Conservation (phyloP, 179 eudicot species). For the Carnegiea gigantea region DNA sequence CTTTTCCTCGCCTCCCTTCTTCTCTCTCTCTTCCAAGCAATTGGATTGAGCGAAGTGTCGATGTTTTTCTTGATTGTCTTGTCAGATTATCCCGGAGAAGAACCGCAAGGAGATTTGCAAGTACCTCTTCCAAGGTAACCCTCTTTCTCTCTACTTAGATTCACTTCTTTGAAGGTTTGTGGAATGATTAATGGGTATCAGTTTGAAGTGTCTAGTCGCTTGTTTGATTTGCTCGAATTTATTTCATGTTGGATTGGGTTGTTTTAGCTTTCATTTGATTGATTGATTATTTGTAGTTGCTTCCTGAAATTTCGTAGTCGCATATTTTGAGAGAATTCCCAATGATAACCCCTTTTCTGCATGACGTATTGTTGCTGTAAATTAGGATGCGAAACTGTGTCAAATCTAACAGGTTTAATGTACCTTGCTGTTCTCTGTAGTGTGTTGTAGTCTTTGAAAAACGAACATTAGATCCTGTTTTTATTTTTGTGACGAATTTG, state of each 20-base stretch:
- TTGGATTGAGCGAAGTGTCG: neutral
- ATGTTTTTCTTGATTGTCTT: neutral
- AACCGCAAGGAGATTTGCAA: conserved; percentile 87
- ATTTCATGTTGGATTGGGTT: neutral
- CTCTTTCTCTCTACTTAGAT: neutral
- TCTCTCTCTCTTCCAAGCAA: neutral
- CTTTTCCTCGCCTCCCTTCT: neutral
- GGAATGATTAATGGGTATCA: neutral
- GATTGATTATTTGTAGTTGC: neutral
- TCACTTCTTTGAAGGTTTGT: neutral
- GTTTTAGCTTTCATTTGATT: neutral
- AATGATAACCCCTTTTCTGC: neutral
- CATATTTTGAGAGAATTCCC: neutral
- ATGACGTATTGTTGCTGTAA: neutral
- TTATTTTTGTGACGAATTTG: neutral
- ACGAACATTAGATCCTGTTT: too few species aligned
- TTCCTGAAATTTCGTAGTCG: neutral
- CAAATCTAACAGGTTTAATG: neutral
- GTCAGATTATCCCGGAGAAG: conserved; percentile 89
- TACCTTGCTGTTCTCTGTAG: neutral
- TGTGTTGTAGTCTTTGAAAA: neutral
- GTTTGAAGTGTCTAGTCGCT: neutral
- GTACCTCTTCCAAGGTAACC: conserved; percentile 85
- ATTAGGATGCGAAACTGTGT: neutral
- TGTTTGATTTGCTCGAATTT: neutral